Conservation (phyloP, 306 rosid species). For the Begonia fuchsioides region DNA sequence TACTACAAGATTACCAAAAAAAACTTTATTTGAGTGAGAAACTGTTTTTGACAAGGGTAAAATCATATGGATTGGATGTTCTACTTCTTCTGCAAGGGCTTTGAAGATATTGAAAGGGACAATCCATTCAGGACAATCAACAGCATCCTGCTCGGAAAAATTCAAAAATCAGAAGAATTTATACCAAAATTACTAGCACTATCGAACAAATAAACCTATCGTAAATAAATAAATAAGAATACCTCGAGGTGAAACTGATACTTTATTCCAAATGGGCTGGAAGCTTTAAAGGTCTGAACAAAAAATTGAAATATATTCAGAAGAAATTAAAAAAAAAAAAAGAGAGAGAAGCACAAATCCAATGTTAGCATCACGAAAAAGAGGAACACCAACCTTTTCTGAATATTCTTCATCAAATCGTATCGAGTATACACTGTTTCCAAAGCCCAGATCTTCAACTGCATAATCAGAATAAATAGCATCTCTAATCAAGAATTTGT, state of each 20-base stretch:
- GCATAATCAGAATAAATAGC: conserved; percentile 31
- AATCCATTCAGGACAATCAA: conserved; percentile 96
- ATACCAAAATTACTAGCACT: neutral
- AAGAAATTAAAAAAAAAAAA: too few relatives aligned
- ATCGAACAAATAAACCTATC: neutral
- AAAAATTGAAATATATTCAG: neutral
- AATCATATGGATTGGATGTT: too few relatives aligned
- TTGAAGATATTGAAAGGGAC: conserved; percentile 79
- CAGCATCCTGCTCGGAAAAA: conserved; percentile 63
- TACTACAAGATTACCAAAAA: conserved; percentile 31
- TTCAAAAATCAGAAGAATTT: neutral
- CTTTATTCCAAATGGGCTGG: conserved; percentile 88
- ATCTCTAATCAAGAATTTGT: conserved; percentile 13
- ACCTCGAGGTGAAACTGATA: conserved; percentile 94
- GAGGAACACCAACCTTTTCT: conserved; percentile 27
- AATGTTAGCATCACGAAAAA: too few relatives aligned
- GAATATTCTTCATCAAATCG: conserved; percentile 76
- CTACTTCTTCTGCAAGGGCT: conserved; percentile 85
- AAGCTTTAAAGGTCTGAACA: conserved; percentile 73
- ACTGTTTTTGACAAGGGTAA: too few relatives aligned
- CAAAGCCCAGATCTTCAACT: conserved; percentile 77
- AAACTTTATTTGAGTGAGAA: neutral
- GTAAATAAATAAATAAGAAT: conserved; percentile 62
- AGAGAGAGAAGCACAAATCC: too few relatives aligned
- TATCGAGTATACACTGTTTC: conserved; percentile 82